Percentiles rank a stretch among this genome's conserved stretches.
These are phyloP conservation scores for Vinca major DNA, from an alignment of 305 asterid species.

Conservation along the genomic window DNA sequence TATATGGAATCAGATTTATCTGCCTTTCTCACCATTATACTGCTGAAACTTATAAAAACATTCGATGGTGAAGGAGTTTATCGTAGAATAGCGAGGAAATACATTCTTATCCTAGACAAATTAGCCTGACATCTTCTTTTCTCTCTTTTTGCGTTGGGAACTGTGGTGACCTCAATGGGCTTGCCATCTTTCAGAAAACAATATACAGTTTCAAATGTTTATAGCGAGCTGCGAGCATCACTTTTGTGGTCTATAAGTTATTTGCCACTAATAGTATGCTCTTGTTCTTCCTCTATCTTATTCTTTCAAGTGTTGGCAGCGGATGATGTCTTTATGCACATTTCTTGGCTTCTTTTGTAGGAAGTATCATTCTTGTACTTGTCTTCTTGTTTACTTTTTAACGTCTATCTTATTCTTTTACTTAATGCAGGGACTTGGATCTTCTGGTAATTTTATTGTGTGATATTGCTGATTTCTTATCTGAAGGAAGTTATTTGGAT, in stretches of 20 bases:
- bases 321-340: not conserved
- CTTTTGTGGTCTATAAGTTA: not conserved
- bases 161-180: not conserved
- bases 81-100: not conserved
- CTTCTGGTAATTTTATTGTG: slow-evolving; percentile 67
- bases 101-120: not conserved
- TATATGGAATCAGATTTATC: not conserved
- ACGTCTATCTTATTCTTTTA: not conserved
- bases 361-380: not conserved
- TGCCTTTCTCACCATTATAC: not conserved
- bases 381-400: not conserved
- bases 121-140: not conserved
- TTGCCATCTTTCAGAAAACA: not conserved
- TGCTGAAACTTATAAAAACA: not conserved
- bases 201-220: not conserved
- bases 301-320: not conserved
- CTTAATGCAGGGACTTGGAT: slow-evolving; percentile 62
- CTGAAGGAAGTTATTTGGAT: slow-evolving; percentile 73
- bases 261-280: not conserved
- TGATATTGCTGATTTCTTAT: slow-evolving; percentile 56
- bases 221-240: not conserved
- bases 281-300: not conserved
- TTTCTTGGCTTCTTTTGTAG: not conserved
- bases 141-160: not conserved
- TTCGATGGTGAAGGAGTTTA: not conserved